Evolutionary conservation across 768 basidiomycete genomes (phyloP).

Genomic region (Pisolithus tinctorius): DNA sequence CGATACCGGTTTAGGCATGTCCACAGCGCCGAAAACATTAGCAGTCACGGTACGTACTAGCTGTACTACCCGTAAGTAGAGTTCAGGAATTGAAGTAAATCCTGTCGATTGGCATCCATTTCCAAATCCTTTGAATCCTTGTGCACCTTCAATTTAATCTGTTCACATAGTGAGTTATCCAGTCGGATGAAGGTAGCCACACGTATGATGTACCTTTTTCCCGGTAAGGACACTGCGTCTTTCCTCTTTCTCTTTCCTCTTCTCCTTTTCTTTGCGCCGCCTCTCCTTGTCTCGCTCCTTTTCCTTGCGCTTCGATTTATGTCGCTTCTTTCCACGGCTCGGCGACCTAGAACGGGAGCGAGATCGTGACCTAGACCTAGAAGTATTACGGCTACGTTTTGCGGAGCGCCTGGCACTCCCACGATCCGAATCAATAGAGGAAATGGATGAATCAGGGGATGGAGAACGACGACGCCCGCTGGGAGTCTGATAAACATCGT

Average conservation of each 20-base stretch:
- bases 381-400: constrained; percentile 11
- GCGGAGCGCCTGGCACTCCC: constrained; percentile 5
- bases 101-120: constrained; percentile 48
- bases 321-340: constrained; percentile 20
- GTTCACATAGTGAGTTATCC: not conserved
- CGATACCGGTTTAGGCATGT: not conserved
- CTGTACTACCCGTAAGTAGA: constrained; percentile 32
- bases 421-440: constrained; percentile 6
- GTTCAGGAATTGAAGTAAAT: constrained; percentile 50
- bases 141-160: constrained; percentile 63
- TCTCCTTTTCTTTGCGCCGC: constrained; percentile 30
- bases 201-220: constrained; percentile 40
- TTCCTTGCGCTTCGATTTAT: constrained; percentile 16
- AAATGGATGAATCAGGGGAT: constrained; percentile 11
- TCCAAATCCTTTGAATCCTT: constrained; percentile 51
- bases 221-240: constrained; percentile 53
- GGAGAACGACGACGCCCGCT: constrained; percentile 14
- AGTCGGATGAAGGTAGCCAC: not conserved
- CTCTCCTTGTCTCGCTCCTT: constrained; percentile 31
- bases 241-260: constrained; percentile 37
- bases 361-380: constrained; percentile 16
- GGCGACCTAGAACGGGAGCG: constrained; percentile 23
- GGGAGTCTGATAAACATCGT: constrained; percentile 16
- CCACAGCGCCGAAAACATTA: not conserved
- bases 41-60: not conserved